Evolutionary conservation across 2,329 filamentous ascomycete genomes (phyloP).

Genomic region (Dissoconium aciculare): DNA sequence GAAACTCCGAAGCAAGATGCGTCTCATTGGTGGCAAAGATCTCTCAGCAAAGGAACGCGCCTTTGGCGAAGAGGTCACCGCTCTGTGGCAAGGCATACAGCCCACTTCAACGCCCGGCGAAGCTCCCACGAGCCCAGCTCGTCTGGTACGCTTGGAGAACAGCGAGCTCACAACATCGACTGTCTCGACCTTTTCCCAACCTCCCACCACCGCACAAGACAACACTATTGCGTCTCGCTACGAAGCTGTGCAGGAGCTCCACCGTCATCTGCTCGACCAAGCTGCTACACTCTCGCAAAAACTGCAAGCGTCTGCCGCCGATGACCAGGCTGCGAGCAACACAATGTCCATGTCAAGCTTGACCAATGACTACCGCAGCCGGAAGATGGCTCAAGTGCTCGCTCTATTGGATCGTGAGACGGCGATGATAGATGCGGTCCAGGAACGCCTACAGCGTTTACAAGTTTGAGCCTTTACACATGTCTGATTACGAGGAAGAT

Average conservation of each 20-base stretch:
- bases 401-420: slow-evolving; percentile 50
- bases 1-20: slow-evolving; percentile 37
- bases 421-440: slow-evolving; percentile 52
- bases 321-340: slow-evolving; percentile 16
- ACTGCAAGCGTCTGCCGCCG: slow-evolving; percentile 18
- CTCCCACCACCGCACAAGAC: slow-evolving; percentile 4
- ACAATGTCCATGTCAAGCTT: slow-evolving; percentile 38
- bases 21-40: slow-evolving; percentile 36
- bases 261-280: slow-evolving; percentile 16
- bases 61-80: slow-evolving; percentile 43
- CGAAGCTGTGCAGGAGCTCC: slow-evolving; percentile 16
- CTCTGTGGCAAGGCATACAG: slow-evolving; percentile 24
- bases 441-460: slow-evolving; percentile 45
- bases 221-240: slow-evolving; percentile 13
- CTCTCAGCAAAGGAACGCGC: slow-evolving; percentile 48
- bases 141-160: slow-evolving; percentile 21
- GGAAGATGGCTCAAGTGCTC: slow-evolving; percentile 50
- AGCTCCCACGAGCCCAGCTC: slow-evolving; percentile 9
- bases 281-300: slow-evolving; percentile 18
- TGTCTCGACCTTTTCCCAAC: slow-evolving; percentile 2
- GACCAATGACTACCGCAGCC: slow-evolving; percentile 40
- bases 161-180: slow-evolving; percentile 10
- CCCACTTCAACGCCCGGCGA: slow-evolving; percentile 11
- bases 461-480: slow-evolving; percentile 4
- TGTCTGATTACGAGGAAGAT: neutral